Conservation (phyloP, 2,329 filamentous ascomycete species). For the Teratosphaeria pseudoeucalypti region DNA sequence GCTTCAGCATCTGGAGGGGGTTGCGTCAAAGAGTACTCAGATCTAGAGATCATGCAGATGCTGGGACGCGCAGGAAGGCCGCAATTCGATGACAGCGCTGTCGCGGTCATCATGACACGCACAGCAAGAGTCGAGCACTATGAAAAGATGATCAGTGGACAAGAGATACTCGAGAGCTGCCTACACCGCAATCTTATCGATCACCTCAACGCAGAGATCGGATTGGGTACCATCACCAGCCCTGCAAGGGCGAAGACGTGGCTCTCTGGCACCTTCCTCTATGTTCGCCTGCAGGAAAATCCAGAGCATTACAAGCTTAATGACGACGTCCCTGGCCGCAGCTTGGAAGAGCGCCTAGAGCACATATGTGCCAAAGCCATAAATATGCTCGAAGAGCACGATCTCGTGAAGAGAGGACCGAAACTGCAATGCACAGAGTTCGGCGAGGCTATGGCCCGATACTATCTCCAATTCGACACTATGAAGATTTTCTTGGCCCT, state of each 20-base stretch:
- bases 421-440: conserved; percentile 57
- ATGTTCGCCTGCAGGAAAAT: conserved; percentile 61
- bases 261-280: conserved; percentile 69
- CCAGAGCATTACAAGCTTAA: conserved; percentile 60
- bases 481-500: conserved; percentile 62
- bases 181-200: conserved; percentile 72
- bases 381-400: conserved; percentile 48
- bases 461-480: conserved; percentile 69
- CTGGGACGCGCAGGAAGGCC: conserved; percentile 72
- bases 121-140: conserved; percentile 55
- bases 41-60: conserved; percentile 86
- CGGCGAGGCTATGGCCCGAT: conserved; percentile 71
- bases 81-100: conserved; percentile 67
- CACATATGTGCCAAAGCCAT: conserved; percentile 63
- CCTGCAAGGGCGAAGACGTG: conserved; percentile 58
- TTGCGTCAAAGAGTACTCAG: conserved; percentile 56
- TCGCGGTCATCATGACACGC: conserved; percentile 70
- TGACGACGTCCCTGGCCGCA: conserved; percentile 37
- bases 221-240: conserved; percentile 60
- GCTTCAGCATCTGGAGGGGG: conserved; percentile 32
- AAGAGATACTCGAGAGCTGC: conserved; percentile 65
- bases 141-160: conserved; percentile 61
- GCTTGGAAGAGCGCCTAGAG: conserved; percentile 55
- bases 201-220: conserved; percentile 75
- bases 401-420: conserved; percentile 43